Base-by-base conservation (phyloP, 371 early-diverging fungal species). In the Lichtheimia corymbifera region DNA sequence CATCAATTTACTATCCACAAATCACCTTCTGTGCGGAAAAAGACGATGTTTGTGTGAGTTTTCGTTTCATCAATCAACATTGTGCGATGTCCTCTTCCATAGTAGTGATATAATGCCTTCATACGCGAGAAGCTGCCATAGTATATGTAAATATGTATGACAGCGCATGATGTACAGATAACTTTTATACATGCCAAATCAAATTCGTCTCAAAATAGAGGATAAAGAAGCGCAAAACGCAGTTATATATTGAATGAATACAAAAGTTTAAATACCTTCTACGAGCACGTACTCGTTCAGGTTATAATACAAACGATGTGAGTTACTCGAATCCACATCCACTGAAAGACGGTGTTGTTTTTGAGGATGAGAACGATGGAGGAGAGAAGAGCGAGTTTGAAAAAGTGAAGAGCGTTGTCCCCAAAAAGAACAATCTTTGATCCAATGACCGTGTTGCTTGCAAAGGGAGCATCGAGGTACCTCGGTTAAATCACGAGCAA, bases 361-460 rank as follows among this genome's bases (percentile, higher is more conserved):
- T 18, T 54, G 55, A 27, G 17, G 47, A 17, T 35, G 40, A 11
- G 7, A 53, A 47, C 40, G 60, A 17, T n/a, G 41, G 7, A 25
- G 24, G 15, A 40, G 20, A 35, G 35, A 35, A 35, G 35, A 35
- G 9, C 35, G 35, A 35, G 9, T 6, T 9, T 9, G 22, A 22
- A 22, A 22, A 22, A 22, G 11, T 35, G 35, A 35, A 35, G 35
- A 35, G 9, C 35, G 11, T 9, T 35, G 35, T 35, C 35, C 35
- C 35, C 35, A 35, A 35, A 28, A 11, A 35, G 56, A 20, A 52
- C 61, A 65, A 35, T 65, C 61, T 20, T 52, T 57, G 11, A 57
- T 57, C 66, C 61, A 61, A 57, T 65, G 66, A 18, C 66, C 66
- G 2, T 25, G 9, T 22, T 61, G 66, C 20, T 53, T 57, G 58